Evolutionary conservation across 2,329 filamentous ascomycete species (phyloP).

Genomic region (Kalaharituber pfeilii): DNA sequence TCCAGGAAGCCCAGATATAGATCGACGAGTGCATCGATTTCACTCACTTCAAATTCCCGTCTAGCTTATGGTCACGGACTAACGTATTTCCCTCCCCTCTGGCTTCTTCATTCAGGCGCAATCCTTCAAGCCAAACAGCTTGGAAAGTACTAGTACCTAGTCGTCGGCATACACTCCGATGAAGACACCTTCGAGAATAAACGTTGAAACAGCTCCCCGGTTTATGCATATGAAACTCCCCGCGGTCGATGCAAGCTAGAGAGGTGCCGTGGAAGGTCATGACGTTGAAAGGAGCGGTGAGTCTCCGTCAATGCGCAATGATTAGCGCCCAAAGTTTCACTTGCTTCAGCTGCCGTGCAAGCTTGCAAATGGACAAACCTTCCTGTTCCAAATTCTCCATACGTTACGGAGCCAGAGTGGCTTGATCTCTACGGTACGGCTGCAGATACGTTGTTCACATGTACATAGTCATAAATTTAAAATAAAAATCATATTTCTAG

Average conservation of each 20-base stretch:
- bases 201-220: conserved; percentile 31
- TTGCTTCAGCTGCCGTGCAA: conserved; percentile 68
- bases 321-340: no score
- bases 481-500: no score
- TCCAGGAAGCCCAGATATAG: conserved; percentile 66
- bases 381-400: conserved; percentile 70
- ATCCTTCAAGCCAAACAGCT: conserved; percentile 91
- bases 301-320: neutral
- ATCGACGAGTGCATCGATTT: conserved; percentile 99
- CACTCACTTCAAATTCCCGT: conserved; percentile 53
- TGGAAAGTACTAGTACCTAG: conserved; percentile 69
- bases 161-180: conserved; percentile 88
- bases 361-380: conserved; percentile 88
- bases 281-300: conserved; percentile 67
- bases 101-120: conserved; percentile 58
- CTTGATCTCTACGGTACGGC: conserved; percentile 87
- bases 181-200: conserved; percentile 94
- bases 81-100: neutral
- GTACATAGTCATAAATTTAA: conserved; percentile 94
- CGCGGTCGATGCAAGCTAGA: neutral
- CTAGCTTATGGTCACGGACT: no score
- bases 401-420: conserved; percentile 86
- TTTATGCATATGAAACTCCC: no score
- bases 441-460: conserved; percentile 94
- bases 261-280: conserved; percentile 38